These are phyloP conservation scores for Phytophthora vignae DNA, from an alignment of 352 stramenopile species.

Conservation along the genomic window DNA sequence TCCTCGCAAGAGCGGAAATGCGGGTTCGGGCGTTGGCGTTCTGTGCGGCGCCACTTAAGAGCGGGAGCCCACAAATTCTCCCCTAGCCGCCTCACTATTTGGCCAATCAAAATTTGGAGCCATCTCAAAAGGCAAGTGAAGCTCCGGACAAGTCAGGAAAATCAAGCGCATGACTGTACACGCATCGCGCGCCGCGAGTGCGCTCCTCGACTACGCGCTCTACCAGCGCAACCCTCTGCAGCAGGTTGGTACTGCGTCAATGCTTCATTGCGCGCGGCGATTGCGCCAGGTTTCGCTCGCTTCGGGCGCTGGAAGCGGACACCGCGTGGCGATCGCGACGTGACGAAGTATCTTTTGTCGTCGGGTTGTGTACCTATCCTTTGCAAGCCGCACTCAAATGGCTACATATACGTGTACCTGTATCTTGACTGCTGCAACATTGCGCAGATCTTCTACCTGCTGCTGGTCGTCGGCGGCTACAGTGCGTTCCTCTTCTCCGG, in stretches of 20 bases:
- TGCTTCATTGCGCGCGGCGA: too few relatives aligned
- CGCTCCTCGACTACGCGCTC: conserved; percentile 32
- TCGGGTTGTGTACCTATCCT: conserved; percentile 8
- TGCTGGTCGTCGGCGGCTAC: conserved; percentile 67
- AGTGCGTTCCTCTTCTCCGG: conserved; percentile 58
- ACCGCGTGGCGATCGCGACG: conserved; percentile 3
- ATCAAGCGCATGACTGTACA: conserved; percentile 11
- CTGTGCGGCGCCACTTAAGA: too few relatives aligned
- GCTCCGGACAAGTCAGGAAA: conserved; percentile 7
- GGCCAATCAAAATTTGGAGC: not conserved
- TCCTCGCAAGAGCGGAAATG: conserved; percentile 45
- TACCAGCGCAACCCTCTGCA: conserved; percentile 41
- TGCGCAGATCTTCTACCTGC: conserved; percentile 62
- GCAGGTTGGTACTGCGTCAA: conserved; percentile 22
- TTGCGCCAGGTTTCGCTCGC: too few relatives aligned
- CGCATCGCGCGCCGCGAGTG: not conserved
- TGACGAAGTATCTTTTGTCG: conserved; percentile 43
- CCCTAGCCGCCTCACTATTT: conserved; percentile 42
- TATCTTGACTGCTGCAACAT: not conserved
- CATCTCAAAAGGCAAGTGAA: too few relatives aligned
- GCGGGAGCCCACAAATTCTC: conserved; percentile 58
- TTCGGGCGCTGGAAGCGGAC: not conserved
- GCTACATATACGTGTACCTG: not conserved
- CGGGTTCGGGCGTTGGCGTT: conserved; percentile 8
- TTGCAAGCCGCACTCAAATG: conserved; percentile 1